Evolutionary conservation across 1,284 basidiomycete species (phyloP), one percentile per base, ranked within the genome.

Genomic region (Microstroma glucosiphilum): DNA sequence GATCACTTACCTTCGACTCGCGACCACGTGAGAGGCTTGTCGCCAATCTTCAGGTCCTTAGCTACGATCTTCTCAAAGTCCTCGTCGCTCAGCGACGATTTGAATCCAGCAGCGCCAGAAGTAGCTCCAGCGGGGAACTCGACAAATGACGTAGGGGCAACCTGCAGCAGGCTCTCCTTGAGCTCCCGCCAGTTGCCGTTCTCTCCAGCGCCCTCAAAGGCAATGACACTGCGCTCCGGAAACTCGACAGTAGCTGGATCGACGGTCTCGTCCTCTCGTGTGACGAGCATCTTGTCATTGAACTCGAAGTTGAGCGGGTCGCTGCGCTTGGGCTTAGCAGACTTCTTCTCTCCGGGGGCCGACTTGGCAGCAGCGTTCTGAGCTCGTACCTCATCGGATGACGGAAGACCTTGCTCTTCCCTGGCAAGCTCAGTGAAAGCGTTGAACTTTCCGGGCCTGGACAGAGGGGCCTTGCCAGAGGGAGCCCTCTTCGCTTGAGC

Each of bases 381-480:
- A 57, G 76, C 70, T 76, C 73, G 72, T 21, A 60, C 64, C 15
- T 40, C 56, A 40, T 55, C 46, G n/a, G 26, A 17, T 30, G 60
- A 64, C 6, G 79, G 80, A 37, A 80, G 75, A 17, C 71, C 72
- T 41, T 75, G 68, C 15, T 75, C 72, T 60, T 79, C 61, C 83
- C 82, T 61, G 55, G 83, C 86, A 85, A 89, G 87, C 76, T 91
- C 89, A 66, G 84, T 85, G 85, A 96, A 97, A 1, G 92, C 93
- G 79, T 96, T 91, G 83, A 93, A 94, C 30, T 72, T 74, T 56
- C 69, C 69, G 41, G 65, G 65, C 6, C 64, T 43, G 23, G 54
- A 49, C 9, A 55, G 57, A 15, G 57, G 76, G 26, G 66, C 71
- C 53, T 83, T 83, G 40, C 83, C 82, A 56, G 81, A 81, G 12